Percentiles rank a stretch among this genome's conserved stretches.
These are phyloP conservation scores for Glebionis coronaria DNA, from an alignment of 129 eudicot genomes.

Conservation along the genomic window DNA sequence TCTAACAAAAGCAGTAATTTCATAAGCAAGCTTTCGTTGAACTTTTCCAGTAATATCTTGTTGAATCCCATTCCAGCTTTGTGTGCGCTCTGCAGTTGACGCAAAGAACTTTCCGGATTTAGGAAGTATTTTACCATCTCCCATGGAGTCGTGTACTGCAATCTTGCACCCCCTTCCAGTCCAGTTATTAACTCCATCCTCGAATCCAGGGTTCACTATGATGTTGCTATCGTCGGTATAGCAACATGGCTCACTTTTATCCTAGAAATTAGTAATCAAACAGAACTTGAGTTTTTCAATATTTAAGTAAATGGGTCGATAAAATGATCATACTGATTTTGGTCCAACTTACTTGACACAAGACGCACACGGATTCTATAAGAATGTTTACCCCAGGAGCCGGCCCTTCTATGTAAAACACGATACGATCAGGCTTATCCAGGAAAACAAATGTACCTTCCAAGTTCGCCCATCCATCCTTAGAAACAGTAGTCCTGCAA, in stretches of 20 bases:
- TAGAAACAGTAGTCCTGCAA: conserved; percentile 24
- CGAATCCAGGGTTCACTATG: conserved; percentile 68
- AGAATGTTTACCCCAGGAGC: conserved; percentile 79
- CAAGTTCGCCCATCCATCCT: conserved; percentile 56
- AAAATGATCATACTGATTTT: too few relatives aligned
- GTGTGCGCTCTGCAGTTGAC: conserved; percentile 68
- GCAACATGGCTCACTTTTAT: conserved; percentile 8
- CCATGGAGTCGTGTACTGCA: too few relatives aligned
- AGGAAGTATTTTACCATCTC: too few relatives aligned
- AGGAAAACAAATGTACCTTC: conserved; percentile 71
- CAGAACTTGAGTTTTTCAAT: too few relatives aligned
- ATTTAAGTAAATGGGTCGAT: too few relatives aligned
- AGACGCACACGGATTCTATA: conserved; percentile 50
- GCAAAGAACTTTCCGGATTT: conserved; percentile 75
- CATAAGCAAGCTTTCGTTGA: conserved; percentile 65
- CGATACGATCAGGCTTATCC: conserved; percentile 47
- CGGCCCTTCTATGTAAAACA: conserved; percentile 77
- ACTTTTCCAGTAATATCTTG: conserved; percentile 78
- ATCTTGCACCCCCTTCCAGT: conserved; percentile 86
- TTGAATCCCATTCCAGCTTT: conserved; percentile 88
- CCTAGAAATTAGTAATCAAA: conserved; percentile 24
- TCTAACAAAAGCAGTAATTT: conserved; percentile 55
- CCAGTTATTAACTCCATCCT: conserved; percentile 73
- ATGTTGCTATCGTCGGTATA: conserved; percentile 46
- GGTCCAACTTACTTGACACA: conserved; percentile 34